Conservation (phyloP, 2,329 filamentous ascomycete species). For the Clonostachys rhizophaga region DNA sequence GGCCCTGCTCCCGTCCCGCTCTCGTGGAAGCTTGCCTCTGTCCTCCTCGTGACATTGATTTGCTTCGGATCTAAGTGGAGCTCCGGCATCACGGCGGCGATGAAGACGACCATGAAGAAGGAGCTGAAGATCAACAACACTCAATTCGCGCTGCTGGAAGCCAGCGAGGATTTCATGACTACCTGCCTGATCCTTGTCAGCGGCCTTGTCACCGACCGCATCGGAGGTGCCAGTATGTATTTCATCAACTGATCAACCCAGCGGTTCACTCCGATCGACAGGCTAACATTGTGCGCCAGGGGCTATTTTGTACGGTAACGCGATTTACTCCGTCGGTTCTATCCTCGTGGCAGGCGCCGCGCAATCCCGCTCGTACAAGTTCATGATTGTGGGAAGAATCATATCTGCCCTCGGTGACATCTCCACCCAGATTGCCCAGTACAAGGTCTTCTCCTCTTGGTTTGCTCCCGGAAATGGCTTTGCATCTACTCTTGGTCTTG, state of each 20-base stretch:
- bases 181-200: constrained; percentile 45
- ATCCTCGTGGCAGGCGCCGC: constrained; percentile 52
- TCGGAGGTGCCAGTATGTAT: constrained; percentile 43
- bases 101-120: constrained; percentile 56
- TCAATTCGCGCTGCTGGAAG: constrained; percentile 50
- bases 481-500: constrained; percentile 52
- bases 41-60: constrained; percentile 42
- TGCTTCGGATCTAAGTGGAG: constrained; percentile 55
- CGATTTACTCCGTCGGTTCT: constrained; percentile 48
- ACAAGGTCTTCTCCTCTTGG: constrained; percentile 59
- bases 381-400: constrained; percentile 52
- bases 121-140: constrained; percentile 52
- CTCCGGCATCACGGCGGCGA: constrained; percentile 47
- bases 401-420: constrained; percentile 54
- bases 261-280: not conserved
- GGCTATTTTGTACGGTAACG: constrained; percentile 51
- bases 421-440: constrained; percentile 56
- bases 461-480: constrained; percentile 55
- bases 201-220: constrained; percentile 49
- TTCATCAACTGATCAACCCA: not conserved
- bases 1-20: constrained; percentile 3
- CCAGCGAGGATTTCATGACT: constrained; percentile 56
- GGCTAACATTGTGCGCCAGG: constrained; percentile 7
- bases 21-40: constrained; percentile 19
- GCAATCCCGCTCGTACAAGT: constrained; percentile 46